Percentiles rank a stretch among this genome's conserved stretches.
phyloP scores from a whole-genome alignment of 352 stramenopile genomes.

The Phytopythium mirpurense region DNA sequence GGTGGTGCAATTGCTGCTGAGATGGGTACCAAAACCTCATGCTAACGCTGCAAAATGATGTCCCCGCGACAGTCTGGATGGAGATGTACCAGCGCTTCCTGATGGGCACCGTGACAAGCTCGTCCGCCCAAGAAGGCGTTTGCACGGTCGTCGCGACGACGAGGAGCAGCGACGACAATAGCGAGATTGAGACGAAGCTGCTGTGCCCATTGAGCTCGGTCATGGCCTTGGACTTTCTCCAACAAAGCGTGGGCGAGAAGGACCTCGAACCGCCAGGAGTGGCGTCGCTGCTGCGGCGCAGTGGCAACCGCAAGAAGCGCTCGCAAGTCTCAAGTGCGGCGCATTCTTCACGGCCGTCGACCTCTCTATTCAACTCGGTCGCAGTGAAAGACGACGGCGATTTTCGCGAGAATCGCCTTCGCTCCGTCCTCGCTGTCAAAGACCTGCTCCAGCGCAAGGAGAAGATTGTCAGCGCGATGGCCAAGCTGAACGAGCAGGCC shows the following conservation, averaged over 20 bases:
- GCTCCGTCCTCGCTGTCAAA: slow-evolving; percentile 40
- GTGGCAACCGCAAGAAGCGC: slow-evolving; percentile 6
- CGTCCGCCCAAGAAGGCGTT: slow-evolving; percentile 15
- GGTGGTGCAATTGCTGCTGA: too few relatives aligned
- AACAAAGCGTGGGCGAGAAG: slow-evolving; percentile 7
- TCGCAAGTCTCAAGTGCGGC: not conserved
- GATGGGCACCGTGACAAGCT: slow-evolving; percentile 25
- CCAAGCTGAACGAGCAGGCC: slow-evolving; percentile 40
- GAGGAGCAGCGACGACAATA: slow-evolving; percentile 12
- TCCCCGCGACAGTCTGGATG: slow-evolving; percentile 21
- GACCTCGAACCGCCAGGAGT: not conserved
- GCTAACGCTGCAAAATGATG: too few relatives aligned
- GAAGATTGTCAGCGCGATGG: slow-evolving; percentile 40
- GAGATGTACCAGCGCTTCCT: slow-evolving; percentile 32
- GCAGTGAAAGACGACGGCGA: slow-evolving; percentile 5
- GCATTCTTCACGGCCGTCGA: not conserved
- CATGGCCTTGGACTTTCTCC: slow-evolving; percentile 46
- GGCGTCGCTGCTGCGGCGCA: slow-evolving; percentile 22
- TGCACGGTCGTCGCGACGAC: slow-evolving; percentile 23
- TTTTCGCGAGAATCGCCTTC: slow-evolving; percentile 33
- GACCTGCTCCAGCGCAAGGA: slow-evolving; percentile 74
- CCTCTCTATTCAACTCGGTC: not conserved
- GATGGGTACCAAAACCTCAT: too few relatives aligned
- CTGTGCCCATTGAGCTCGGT: slow-evolving; percentile 41
- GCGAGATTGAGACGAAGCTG: slow-evolving; percentile 14